A percentile compares a stretch with the other conserved stretches of the same genome.
Conservation (phyloP, 2,329 filamentous ascomycete genomes). For the Lasiodiplodia sp. region DNA sequence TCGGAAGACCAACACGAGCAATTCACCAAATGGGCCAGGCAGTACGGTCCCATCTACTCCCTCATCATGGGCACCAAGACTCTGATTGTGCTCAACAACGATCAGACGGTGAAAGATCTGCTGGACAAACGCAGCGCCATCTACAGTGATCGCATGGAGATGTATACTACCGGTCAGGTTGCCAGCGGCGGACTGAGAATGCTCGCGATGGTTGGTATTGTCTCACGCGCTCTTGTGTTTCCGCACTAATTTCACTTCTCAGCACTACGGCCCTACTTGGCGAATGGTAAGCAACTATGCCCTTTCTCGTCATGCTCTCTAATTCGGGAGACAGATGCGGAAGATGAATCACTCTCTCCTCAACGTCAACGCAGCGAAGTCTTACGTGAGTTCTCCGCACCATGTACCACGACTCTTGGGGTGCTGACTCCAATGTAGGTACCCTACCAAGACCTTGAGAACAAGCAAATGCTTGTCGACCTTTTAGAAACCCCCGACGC, state of each 20-base stretch:
- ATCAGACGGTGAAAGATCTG: conserved; percentile 58
- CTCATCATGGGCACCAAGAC: conserved; percentile 59
- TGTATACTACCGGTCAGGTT: conserved; percentile 48
- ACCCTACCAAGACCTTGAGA: conserved; percentile 64
- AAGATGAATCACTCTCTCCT: conserved; percentile 34
- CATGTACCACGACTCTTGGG: neutral
- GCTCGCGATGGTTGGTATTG: conserved; percentile 34
- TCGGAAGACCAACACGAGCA: conserved; percentile 52
- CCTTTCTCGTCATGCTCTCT: neutral
- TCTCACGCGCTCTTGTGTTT: neutral
- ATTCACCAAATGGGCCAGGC: conserved; percentile 60
- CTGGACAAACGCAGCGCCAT: conserved; percentile 59
- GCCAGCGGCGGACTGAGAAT: conserved; percentile 33
- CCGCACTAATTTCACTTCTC: conserved; percentile 13
- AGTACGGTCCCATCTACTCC: conserved; percentile 62
- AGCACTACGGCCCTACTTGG: conserved; percentile 36
- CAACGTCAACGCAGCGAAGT: conserved; percentile 32
- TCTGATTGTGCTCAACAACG: conserved; percentile 57
- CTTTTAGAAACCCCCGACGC: conserved; percentile 54
- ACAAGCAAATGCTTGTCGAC: conserved; percentile 60
- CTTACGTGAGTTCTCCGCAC: conserved; percentile 31
- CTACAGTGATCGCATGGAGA: conserved; percentile 57
- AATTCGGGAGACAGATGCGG: conserved; percentile 27
- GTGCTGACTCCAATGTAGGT: conserved; percentile 43
- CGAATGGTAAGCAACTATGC: conserved; percentile 22